phyloP scores from a whole-genome alignment of 345 rosid genomes.

The Populus tremula region DNA sequence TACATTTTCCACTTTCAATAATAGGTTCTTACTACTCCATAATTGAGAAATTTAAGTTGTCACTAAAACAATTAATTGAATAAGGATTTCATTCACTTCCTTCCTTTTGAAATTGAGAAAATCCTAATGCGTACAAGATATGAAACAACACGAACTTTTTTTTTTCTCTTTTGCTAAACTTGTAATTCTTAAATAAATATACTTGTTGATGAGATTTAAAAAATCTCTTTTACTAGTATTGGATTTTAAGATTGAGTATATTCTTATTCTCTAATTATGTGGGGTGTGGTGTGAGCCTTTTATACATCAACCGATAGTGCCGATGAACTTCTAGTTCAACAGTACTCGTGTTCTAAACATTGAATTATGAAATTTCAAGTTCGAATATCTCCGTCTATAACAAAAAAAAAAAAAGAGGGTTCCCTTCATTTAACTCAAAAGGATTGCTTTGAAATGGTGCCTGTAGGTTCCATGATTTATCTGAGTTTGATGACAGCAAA shows the following conservation, averaged over 20 bases:
- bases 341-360: background rate
- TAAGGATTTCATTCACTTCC: no score
- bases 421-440: background rate
- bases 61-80: background rate
- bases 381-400: background rate
- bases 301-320: background rate
- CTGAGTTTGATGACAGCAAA: slow-evolving; percentile 76
- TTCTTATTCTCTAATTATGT: no score
- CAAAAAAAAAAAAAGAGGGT: no score
- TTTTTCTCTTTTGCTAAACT: background rate
- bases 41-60: background rate
- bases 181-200: background rate
- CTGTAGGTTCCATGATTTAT: slow-evolving; percentile 70
- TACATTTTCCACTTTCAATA: no score
- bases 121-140: no score
- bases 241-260: no score
- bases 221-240: background rate
- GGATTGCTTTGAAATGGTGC: background rate
- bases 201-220: background rate
- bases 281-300: background rate
- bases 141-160: no score
- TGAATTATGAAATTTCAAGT: background rate
- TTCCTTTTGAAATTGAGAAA: no score
- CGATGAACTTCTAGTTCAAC: background rate
- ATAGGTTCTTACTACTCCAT: background rate